Percentiles rank a stretch among this genome's conserved stretches.
phyloP scores from a whole-genome alignment of 108 stramenopile genomes.

The Fistulifera solaris region DNA sequence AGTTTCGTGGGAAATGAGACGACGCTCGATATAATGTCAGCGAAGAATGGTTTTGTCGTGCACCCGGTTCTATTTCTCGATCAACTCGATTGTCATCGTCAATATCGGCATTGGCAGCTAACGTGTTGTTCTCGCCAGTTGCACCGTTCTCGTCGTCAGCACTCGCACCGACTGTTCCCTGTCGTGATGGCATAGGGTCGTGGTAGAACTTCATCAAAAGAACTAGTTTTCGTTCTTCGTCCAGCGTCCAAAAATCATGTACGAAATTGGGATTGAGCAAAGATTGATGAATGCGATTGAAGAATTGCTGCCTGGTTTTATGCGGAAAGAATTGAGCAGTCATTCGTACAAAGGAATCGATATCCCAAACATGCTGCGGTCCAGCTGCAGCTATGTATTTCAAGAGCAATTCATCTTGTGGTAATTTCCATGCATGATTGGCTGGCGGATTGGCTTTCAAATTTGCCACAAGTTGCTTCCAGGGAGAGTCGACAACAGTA shows the following conservation, averaged over 20 bases:
- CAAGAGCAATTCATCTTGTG: constrained; percentile 45
- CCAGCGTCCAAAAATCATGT: constrained; percentile 15
- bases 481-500: constrained; percentile 12
- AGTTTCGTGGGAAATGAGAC: constrained; percentile 36
- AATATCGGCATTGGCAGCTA: too few species aligned
- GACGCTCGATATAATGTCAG: not conserved
- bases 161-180: not conserved
- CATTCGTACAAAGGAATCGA: constrained; percentile 14
- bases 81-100: too few species aligned
- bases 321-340: constrained; percentile 12
- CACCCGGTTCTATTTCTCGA: too few species aligned
- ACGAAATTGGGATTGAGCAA: constrained; percentile 40
- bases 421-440: constrained; percentile 30
- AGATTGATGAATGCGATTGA: constrained; percentile 21
- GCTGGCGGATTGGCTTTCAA: constrained; percentile 18
- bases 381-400: constrained; percentile 46
- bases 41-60: too few species aligned
- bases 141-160: not conserved
- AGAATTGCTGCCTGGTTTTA: constrained; percentile 18
- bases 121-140: too few species aligned
- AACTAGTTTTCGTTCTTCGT: constrained; percentile 19
- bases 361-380: constrained; percentile 33
- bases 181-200: not conserved
- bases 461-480: constrained; percentile 33
- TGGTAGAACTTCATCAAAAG: constrained; percentile 21